Evolutionary conservation across 2,329 filamentous ascomycete genomes (phyloP), one percentile per base, ranked within the genome.

Genomic region (Podosphaera xanthii): DNA sequence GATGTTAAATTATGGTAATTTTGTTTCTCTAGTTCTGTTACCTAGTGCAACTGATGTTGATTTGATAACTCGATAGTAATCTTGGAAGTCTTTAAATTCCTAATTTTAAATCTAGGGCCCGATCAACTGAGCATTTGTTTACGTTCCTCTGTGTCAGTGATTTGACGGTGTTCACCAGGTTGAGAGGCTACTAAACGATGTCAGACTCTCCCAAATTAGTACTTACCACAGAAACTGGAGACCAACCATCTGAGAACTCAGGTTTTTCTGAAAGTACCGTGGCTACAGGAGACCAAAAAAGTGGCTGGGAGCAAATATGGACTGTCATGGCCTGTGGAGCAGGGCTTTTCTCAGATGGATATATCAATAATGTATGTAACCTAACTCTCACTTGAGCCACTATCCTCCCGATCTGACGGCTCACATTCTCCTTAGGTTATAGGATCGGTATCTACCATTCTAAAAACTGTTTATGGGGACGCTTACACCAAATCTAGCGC

Each of bases 291-390:
- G 48, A 34, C 9, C 8, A 50, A 31, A 31, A 66, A 58, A 61
- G 58, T 34, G 58, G 30, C 46, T 68, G 66, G 67, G 62, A 67
- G 33, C 59, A 63, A 36, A 44, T 69, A 5, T 69, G 65, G 77
- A 87, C 89, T 12, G 67, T 88, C 0, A 83, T 95, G 65, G 89
- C 89, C 50, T 94, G 88, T 67, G 90, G 90, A 63, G 86, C 89
- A 58, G 90, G 90, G 66, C 76, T 95, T 1, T 95, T 95, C 71
- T 89, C 84, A 33, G 90, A 95, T 70, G 90, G 90, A 14, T 95
- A 95, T 70, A 80, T 95, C 68, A 94, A 94, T 72, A 88, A 87
- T 67, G 86, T 88, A 72, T 65, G 72, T 30, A n/a, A 38, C 6
- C 34, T 38, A 12, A n/a, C 40, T 31, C 35, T 12, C 34, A 12